Base-by-base conservation (phyloP, 768 basidiomycete species). In the Coprinellus aureogranulatus region DNA sequence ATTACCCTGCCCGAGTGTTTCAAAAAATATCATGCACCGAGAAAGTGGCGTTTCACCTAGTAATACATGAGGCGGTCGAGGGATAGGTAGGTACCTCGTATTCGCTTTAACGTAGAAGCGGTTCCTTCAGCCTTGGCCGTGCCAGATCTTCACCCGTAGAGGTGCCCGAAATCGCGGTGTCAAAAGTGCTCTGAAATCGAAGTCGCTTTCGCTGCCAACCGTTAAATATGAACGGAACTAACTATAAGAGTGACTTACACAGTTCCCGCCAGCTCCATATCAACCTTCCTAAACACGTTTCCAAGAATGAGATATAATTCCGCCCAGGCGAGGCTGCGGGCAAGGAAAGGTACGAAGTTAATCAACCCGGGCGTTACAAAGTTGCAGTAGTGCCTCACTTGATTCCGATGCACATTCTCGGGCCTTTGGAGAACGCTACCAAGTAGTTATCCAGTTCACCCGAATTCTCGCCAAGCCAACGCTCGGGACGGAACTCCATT, bases 361-460 rank as follows among this genome's bases (percentile, higher is more conserved):
- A 39, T 18, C 10, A 39, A 9, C 10, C 9, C 37, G n/a, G n/a
- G n/a, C n/a, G n/a, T 44, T 44, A 8, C 14, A 22, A 22, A 44
- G 41, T 8, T 22, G 41, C 6, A 8, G 14, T 5, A 8, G 5
- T 22, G 41, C 14, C 41, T 44, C 41, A 79, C 76, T 79, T 79
- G 23, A 77, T 73, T 14, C 77, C 78, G 4, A 79, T 57, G 55
- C 79, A 80, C 49, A 72, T 74, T n/a, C 79, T 62, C 11, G 77
- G 76, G 0, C 78, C 79, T 62, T 74, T 77, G 20, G 75, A 75
- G 59, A 81, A 79, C 18, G 73, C 63, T 9, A 77, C 75, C 11
- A 80, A 66, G 55, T 75, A 72, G 20, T 69, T 68, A n/a, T 79
- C 78, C 27, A 79, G 70, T 20, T 72, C 67, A 14, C 67, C 63